These are phyloP conservation scores for Asterella californica DNA, from an alignment of 225 moss, liverwort and hornwort genomes.

Conservation along the genomic window DNA sequence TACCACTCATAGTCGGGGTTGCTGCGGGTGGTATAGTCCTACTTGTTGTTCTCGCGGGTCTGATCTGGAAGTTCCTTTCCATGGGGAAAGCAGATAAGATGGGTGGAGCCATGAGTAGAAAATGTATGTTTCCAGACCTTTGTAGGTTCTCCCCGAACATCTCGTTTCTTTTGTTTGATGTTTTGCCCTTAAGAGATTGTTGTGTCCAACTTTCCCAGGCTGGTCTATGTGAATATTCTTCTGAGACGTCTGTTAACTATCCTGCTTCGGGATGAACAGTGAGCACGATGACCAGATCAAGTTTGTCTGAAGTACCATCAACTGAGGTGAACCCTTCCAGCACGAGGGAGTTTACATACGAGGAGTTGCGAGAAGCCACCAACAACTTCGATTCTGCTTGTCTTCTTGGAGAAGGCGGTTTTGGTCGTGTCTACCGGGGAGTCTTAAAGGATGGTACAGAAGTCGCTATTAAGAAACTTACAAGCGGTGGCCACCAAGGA, in stretches of 20 bases:
- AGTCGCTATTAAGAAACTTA: slow-evolving; percentile 92
- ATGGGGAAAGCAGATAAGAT: slow-evolving; percentile 45
- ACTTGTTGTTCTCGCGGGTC: slow-evolving; percentile 48
- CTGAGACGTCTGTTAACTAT: not conserved
- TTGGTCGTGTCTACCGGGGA: slow-evolving; percentile 86
- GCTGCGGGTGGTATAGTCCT: slow-evolving; percentile 53
- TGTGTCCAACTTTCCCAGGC: not conserved
- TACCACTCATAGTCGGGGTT: slow-evolving; percentile 66
- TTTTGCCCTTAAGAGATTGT: not conserved
- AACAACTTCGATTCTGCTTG: slow-evolving; percentile 71
- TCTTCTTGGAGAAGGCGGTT: slow-evolving; percentile 91
- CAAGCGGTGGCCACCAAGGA: slow-evolving; percentile 90
- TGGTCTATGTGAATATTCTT: not conserved
- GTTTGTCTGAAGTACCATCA: slow-evolving; percentile 59
- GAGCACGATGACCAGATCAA: slow-evolving; percentile 56
- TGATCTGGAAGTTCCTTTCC: slow-evolving; percentile 54
- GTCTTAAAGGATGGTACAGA: slow-evolving; percentile 83
- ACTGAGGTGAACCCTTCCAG: slow-evolving; percentile 73
- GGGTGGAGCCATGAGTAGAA: slow-evolving; percentile 47
- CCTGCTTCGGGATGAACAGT: slow-evolving; percentile 34
- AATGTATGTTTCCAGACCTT: slow-evolving; percentile 39
- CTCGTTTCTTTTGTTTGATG: not conserved
- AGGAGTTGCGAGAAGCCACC: slow-evolving; percentile 83
- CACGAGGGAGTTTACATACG: slow-evolving; percentile 73
- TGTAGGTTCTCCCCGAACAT: not conserved